Evolutionary conservation across 2,329 filamentous ascomycete genomes (phyloP).

Genomic region (Daldinia eschscholtzii): DNA sequence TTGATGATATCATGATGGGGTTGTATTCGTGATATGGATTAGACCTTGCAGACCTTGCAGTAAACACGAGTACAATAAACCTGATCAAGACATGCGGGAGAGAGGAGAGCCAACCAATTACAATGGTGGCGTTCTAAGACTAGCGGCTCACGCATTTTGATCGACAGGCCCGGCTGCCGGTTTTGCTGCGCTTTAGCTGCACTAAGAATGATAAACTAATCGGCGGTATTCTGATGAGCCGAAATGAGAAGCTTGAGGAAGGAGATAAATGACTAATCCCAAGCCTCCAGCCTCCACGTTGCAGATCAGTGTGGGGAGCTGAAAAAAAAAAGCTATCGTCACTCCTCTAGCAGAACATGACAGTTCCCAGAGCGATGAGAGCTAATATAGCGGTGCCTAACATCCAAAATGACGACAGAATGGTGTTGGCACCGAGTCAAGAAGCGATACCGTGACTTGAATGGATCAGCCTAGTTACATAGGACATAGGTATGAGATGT

Average conservation of each 20-base stretch:
- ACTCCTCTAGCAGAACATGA: slow-evolving; percentile 13
- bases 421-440: slow-evolving; percentile 9
- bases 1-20: slow-evolving; percentile 41
- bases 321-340: slow-evolving; percentile 33
- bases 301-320: slow-evolving; percentile 34
- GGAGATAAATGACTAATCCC: slow-evolving; percentile 20
- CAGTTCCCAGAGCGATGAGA: slow-evolving; percentile 17
- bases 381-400: slow-evolving; percentile 13
- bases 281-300: slow-evolving; percentile 29
- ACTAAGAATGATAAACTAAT: slow-evolving; percentile 28
- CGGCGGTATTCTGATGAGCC: slow-evolving; percentile 32
- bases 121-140: slow-evolving; percentile 22
- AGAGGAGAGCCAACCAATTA: slow-evolving; percentile 28
- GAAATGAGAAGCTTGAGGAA: slow-evolving; percentile 11
- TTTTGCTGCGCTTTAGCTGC: slow-evolving; percentile 33
- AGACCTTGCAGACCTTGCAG: slow-evolving; percentile 31
- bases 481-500: neutral
- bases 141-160: slow-evolving; percentile 39
- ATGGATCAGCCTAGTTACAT: slow-evolving; percentile 4
- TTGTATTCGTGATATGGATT: slow-evolving; percentile 29
- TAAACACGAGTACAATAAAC: slow-evolving; percentile 34
- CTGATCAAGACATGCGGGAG: slow-evolving; percentile 29
- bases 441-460: slow-evolving; percentile 9
- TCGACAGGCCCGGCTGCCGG: slow-evolving; percentile 42
- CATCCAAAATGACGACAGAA: slow-evolving; percentile 21